These are phyloP conservation scores for Myxozyma geophila DNA, from an alignment of 805 yeast species.

Conservation along the genomic window DNA sequence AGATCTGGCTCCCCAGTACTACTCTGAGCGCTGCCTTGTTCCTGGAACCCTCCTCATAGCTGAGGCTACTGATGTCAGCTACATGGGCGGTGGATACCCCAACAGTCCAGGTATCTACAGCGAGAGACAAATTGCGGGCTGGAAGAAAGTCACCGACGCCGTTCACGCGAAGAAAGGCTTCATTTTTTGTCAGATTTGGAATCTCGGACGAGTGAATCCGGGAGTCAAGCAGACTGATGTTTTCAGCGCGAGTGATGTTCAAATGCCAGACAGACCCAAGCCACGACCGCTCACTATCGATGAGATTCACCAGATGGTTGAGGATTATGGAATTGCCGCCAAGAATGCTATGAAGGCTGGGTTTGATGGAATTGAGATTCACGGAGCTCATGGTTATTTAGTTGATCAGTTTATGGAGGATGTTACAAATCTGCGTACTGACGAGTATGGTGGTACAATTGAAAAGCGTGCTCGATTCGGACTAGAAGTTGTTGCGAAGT, in stretches of 20 bases:
- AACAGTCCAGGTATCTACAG: slow-evolving; percentile 57
- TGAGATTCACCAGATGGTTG: slow-evolving; percentile 53
- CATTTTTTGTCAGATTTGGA: slow-evolving; percentile 53
- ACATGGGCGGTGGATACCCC: slow-evolving; percentile 50
- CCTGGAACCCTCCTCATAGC: slow-evolving; percentile 64
- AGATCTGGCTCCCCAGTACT: slow-evolving; percentile 57
- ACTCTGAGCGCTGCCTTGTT: slow-evolving; percentile 57
- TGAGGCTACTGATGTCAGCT: slow-evolving; percentile 61
- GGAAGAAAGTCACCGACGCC: slow-evolving; percentile 58
- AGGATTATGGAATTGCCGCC: slow-evolving; percentile 58
- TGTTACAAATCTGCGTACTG: slow-evolving; percentile 56
- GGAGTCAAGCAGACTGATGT: slow-evolving; percentile 41
- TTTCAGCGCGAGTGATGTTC: slow-evolving; percentile 23
- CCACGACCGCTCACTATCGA: slow-evolving; percentile 42
- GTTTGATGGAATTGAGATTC: slow-evolving; percentile 68
- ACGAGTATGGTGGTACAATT: slow-evolving; percentile 63
- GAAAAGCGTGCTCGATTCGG: slow-evolving; percentile 59
- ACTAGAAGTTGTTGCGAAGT: slow-evolving; percentile 58
- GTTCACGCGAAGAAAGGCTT: slow-evolving; percentile 53
- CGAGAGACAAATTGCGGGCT: slow-evolving; percentile 82
- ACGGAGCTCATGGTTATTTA: slow-evolving; percentile 66
- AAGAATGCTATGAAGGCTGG: slow-evolving; percentile 57
- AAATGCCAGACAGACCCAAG: slow-evolving; percentile 22
- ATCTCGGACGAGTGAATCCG: slow-evolving; percentile 51
- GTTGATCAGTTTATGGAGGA: slow-evolving; percentile 53